Base-by-base conservation (phyloP, 805 yeast genomes). In the Starmerella potacharoeniae region DNA sequence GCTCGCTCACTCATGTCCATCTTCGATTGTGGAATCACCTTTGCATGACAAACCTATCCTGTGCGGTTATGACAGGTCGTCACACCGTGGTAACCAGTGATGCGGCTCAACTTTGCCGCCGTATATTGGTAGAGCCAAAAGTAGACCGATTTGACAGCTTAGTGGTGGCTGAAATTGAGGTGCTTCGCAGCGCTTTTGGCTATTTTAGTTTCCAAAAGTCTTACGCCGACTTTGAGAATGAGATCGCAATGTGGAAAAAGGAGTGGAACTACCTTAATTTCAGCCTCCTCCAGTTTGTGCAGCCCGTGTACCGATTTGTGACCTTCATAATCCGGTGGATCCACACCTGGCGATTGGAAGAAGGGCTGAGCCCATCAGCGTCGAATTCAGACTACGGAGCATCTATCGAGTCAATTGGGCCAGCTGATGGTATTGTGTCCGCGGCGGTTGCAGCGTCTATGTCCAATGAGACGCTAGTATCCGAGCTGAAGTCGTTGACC, bases 101-200 rank as follows among this genome's bases (percentile, higher is more conserved):
- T 29, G 70, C 87, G 41, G 66, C 83, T 45, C 80, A 78, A 55
- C 76, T 78, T 56, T 80, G 86, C 57, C 73, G 80, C 9, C 74
- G 79, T 22, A 77, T 83, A 1, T 69, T 82, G 49, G 78, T 80
- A 41, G 67, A 79, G 40, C 73, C 81, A 5, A 72, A 78, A 37
- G 79, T 89, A 2, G 83, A 89, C 6, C 83, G 84, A 63, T 86
- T 85, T 65, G 95, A 86, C 65, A 87, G 86, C n/a, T 69, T 93
- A 56, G 83, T 86, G 80, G 82, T 84, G 7, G 82, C 88, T 42
- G 95, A 86, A 66, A 79, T 84, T 51, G 77, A 81, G 17, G 73
- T 84, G 10, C 79, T 82, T 53, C 66, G 78, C 16, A 73, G 80
- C 11, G 73, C 82, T 0, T 83, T 83, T 68, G 77, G 77, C 55